These are phyloP conservation scores for Naematelia aurantialba DNA, from an alignment of 768 basidiomycete species.

Conservation along the genomic window DNA sequence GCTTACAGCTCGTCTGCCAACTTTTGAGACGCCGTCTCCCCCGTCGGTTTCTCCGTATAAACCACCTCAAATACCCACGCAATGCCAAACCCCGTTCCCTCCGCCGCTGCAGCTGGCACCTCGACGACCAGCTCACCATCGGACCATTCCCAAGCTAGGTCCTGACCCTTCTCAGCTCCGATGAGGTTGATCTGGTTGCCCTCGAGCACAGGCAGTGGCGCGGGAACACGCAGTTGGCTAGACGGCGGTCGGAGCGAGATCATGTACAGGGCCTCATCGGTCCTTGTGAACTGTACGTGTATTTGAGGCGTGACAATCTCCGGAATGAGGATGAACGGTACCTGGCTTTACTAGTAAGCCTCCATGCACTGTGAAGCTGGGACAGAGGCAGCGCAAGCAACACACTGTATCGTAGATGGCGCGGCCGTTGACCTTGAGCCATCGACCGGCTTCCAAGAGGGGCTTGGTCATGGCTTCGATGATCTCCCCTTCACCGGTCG, in stretches of 20 bases:
- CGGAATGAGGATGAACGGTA: conserved; percentile 3
- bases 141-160: background rate
- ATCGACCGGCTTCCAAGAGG: conserved; percentile 3
- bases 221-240: background rate
- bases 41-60: background rate
- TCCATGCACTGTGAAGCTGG: background rate
- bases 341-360: too few species aligned
- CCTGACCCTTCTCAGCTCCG: background rate
- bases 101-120: background rate
- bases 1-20: background rate
- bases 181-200: background rate
- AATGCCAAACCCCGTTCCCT: background rate
- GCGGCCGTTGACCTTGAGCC: conserved; percentile 8
- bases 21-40: background rate
- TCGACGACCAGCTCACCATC: background rate
- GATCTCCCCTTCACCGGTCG: conserved; percentile 8
- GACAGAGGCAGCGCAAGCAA: background rate
- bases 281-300: conserved; percentile 4
- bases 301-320: background rate
- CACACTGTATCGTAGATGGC: conserved; percentile 13
- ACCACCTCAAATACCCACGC: conserved; percentile 6
- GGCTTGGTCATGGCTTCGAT: conserved; percentile 5
- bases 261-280: conserved; percentile 1
- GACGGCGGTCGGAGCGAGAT: conserved; percentile 3
- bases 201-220: conserved; percentile 1